These are phyloP conservation scores for Candida rishiriensis DNA, from an alignment of 805 yeast species.

Conservation along the genomic window DNA sequence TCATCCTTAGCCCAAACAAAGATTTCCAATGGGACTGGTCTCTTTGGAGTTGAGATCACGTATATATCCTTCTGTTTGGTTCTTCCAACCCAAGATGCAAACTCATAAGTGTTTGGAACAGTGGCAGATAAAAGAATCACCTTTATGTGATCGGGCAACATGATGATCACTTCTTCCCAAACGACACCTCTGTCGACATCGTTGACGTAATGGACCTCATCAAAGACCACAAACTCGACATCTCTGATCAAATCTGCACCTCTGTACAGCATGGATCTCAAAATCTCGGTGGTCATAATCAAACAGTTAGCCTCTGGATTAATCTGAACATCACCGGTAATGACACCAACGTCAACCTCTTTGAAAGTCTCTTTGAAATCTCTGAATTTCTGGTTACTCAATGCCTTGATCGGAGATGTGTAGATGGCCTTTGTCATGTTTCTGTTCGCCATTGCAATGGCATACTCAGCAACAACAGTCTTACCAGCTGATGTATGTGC, in stretches of 20 bases:
- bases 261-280: conserved; percentile 92
- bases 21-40: conserved; percentile 94
- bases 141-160: conserved; percentile 93
- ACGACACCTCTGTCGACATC: conserved; percentile 98
- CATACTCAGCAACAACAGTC: conserved; percentile 95
- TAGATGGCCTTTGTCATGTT: conserved; percentile 91
- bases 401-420: conserved; percentile 92
- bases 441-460: conserved; percentile 87
- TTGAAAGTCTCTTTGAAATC: conserved; percentile 88
- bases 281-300: conserved; percentile 98
- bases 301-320: conserved; percentile 98
- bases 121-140: conserved; percentile 94
- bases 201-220: conserved; percentile 98
- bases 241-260: conserved; percentile 98
- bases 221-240: conserved; percentile 98
- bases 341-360: conserved; percentile 89
- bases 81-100: conserved; percentile 98
- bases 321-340: conserved; percentile 99
- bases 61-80: conserved; percentile 94
- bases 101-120: conserved; percentile 96
- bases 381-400: conserved; percentile 91
- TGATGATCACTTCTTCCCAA: conserved; percentile 97
- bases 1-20: conserved; percentile 78
- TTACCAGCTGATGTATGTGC: conserved; percentile 98
- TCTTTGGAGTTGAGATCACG: conserved; percentile 91